A percentile compares a stretch with the other conserved stretches of the same genome.
phyloP scores from a whole-genome alignment of 257 asterid genomes.

The Nicotiana tabacum region DNA sequence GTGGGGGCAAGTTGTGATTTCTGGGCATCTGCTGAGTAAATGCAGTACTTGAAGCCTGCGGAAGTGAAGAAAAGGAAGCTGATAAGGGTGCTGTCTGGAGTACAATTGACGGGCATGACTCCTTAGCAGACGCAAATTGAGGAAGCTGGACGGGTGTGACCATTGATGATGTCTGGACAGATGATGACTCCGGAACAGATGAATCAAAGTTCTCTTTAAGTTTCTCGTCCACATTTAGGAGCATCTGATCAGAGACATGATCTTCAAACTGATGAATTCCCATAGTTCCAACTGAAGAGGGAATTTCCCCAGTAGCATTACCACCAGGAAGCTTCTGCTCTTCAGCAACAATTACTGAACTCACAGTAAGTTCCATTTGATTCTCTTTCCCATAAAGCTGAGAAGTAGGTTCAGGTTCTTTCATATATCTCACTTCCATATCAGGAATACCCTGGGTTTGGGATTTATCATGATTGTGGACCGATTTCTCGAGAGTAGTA shows the following conservation, averaged over 20 bases:
- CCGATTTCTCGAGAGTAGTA: slow-evolving; percentile 18
- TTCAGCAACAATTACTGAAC: slow-evolving; percentile 21
- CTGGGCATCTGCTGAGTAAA: slow-evolving; percentile 33
- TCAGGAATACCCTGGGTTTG: slow-evolving; percentile 32
- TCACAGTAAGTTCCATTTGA: slow-evolving; percentile 18
- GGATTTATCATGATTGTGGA: slow-evolving; percentile 23
- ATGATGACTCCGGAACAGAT: slow-evolving; percentile 26
- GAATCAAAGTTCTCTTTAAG: slow-evolving; percentile 28
- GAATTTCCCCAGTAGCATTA: slow-evolving; percentile 30
- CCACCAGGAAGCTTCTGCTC: slow-evolving; percentile 23
- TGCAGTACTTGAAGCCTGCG: slow-evolving; percentile 31
- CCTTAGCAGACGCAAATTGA: slow-evolving; percentile 27
- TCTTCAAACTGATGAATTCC: slow-evolving; percentile 27
- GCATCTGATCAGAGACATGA: slow-evolving; percentile 26
- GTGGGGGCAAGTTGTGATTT: slow-evolving; percentile 27
- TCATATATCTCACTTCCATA: slow-evolving; percentile 27
- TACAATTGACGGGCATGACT: slow-evolving; percentile 26
- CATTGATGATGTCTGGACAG: slow-evolving; percentile 22
- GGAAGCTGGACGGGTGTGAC: slow-evolving; percentile 21
- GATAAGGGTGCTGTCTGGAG: slow-evolving; percentile 26
- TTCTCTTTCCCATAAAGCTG: slow-evolving; percentile 27
- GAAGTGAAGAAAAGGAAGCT: slow-evolving; percentile 31
- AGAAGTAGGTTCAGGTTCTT: slow-evolving; percentile 20
- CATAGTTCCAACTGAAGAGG: slow-evolving; percentile 17
- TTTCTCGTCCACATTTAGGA: slow-evolving; percentile 35